Evolutionary conservation across 1,139 yeast genomes (phyloP).

Genomic region (Geotrichum phurueaensis): DNA sequence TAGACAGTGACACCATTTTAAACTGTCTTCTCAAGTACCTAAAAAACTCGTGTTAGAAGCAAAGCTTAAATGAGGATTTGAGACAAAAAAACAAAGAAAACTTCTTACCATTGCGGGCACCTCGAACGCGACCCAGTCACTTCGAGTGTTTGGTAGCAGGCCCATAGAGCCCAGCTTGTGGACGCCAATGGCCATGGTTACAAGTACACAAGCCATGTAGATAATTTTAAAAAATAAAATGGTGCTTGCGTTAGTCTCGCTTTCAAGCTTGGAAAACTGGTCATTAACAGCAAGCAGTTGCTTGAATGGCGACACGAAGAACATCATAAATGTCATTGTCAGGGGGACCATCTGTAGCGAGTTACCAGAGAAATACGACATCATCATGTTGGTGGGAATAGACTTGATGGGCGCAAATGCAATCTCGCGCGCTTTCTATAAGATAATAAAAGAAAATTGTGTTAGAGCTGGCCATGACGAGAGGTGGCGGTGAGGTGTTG

Average conservation of each 20-base stretch:
- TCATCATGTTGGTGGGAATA: slow-evolving; percentile 78
- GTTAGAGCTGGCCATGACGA: slow-evolving; percentile 20
- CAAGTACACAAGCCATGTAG: slow-evolving; percentile 56
- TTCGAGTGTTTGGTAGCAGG: slow-evolving; percentile 72
- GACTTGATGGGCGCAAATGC: slow-evolving; percentile 81
- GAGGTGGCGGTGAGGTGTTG: too few relatives aligned
- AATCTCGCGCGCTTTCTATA: slow-evolving; percentile 74
- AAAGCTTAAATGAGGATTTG: too few relatives aligned
- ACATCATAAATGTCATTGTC: slow-evolving; percentile 81
- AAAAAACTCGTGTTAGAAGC: neutral
- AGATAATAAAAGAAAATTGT: neutral
- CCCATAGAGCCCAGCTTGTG: slow-evolving; percentile 90
- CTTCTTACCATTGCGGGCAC: slow-evolving; percentile 36
- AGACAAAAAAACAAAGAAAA: neutral
- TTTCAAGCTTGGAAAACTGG: slow-evolving; percentile 35
- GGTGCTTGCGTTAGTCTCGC: slow-evolving; percentile 36
- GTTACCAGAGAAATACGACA: slow-evolving; percentile 93
- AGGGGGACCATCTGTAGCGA: slow-evolving; percentile 85
- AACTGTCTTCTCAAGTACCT: slow-evolving; percentile 6
- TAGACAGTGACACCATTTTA: neutral
- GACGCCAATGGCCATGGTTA: slow-evolving; percentile 66
- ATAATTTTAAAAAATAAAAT: slow-evolving; percentile 45
- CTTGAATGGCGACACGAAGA: slow-evolving; percentile 63
- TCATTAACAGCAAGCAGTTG: slow-evolving; percentile 57
- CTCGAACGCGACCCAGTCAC: slow-evolving; percentile 95